Conservation (phyloP, 768 basidiomycete genomes). For the Naganishia antarctica region DNA sequence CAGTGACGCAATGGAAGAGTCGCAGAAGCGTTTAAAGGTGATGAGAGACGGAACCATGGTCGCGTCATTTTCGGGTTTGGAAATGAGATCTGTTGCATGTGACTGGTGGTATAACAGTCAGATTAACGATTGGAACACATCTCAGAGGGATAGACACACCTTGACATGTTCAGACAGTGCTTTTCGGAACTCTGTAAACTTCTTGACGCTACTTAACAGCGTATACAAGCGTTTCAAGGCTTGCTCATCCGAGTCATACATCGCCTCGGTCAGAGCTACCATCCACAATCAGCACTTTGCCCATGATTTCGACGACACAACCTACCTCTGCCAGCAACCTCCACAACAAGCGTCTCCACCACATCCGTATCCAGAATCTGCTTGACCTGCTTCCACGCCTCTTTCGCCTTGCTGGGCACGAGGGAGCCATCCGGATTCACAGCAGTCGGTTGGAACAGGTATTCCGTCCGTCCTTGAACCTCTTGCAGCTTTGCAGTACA, state of each 20-base stretch:
- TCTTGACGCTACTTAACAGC: slow-evolving; percentile 31
- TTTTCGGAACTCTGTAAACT: slow-evolving; percentile 34
- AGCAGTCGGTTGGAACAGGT: slow-evolving; percentile 7
- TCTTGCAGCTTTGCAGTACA: slow-evolving; percentile 36
- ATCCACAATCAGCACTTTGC: background rate
- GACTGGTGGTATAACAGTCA: too few species aligned
- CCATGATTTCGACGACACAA: background rate
- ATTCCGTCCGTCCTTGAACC: slow-evolving; percentile 32
- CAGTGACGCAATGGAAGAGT: slow-evolving; percentile 36
- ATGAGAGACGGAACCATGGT: slow-evolving; percentile 45
- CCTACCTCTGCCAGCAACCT: slow-evolving; percentile 36
- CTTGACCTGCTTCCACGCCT: slow-evolving; percentile 31
- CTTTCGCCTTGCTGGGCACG: slow-evolving; percentile 26
- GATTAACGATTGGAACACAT: too few species aligned
- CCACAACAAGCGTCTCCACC: slow-evolving; percentile 19
- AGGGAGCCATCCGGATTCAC: slow-evolving; percentile 22
- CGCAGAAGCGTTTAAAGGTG: slow-evolving; percentile 39
- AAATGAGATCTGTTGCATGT: slow-evolving; percentile 35
- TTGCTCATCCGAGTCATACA: slow-evolving; percentile 34
- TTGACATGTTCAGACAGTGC: slow-evolving; percentile 39
- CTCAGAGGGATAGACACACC: slow-evolving; percentile 22
- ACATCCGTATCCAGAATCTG: slow-evolving; percentile 29
- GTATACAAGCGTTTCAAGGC: slow-evolving; percentile 35
- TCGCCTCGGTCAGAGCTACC: slow-evolving; percentile 41
- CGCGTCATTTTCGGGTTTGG: slow-evolving; percentile 44